Conservation (phyloP, 169 alveolate genomes). For the Cryptosporidium sp. region DNA sequence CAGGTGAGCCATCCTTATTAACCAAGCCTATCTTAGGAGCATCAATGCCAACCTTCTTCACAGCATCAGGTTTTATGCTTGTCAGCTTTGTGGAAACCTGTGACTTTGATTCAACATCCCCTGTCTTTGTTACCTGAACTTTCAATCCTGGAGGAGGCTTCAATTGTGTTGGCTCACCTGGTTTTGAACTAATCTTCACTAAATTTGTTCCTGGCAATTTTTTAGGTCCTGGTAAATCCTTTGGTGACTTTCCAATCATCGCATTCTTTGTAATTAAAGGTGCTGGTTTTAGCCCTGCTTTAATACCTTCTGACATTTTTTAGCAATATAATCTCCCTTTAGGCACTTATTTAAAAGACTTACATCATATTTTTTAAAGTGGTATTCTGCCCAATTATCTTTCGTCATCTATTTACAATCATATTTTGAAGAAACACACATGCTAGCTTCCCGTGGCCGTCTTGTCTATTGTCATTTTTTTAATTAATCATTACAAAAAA, state of each 20-base stretch:
- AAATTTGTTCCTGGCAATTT: conserved; percentile 4
- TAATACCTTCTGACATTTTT: conserved; percentile 16
- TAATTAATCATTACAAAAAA: neutral
- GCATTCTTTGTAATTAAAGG: neutral
- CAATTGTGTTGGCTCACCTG: neutral
- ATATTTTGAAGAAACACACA: neutral
- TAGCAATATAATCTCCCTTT: neutral
- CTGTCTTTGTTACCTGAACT: neutral
- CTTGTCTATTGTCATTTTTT: conserved; percentile 14
- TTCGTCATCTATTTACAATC: neutral
- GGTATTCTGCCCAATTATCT: neutral
- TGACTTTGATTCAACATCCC: neutral
- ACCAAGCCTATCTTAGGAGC: conserved; percentile 2
- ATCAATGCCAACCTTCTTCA: neutral
- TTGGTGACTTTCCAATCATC: conserved; percentile 10
- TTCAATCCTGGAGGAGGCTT: conserved; percentile 6
- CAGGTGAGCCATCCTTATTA: neutral
- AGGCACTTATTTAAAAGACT: neutral
- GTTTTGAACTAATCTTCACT: neutral
- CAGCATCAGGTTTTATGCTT: neutral
- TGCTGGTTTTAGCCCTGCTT: conserved; percentile 4
- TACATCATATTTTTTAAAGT: neutral
- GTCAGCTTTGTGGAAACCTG: neutral
- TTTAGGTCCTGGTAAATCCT: conserved; percentile 17
- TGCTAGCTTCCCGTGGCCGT: neutral